Evolutionary conservation across 73 alveolate species (phyloP), one percentile per base, ranked within the genome.

Genomic region (Blepharisma stoltei): DNA sequence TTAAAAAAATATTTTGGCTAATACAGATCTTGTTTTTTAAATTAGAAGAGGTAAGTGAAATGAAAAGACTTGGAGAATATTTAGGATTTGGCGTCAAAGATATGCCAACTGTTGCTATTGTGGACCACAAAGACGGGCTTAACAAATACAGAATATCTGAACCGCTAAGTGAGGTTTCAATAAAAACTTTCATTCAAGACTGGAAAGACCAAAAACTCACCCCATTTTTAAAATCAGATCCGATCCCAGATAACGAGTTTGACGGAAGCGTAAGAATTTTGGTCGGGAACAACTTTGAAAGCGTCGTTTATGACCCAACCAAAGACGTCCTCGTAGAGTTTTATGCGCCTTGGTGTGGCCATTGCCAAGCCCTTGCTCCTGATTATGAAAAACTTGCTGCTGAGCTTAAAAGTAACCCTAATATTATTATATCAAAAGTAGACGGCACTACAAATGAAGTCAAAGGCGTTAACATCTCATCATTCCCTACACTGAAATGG

Each of bases 271-370:
- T 96, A 48, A 90, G 84, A 82, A 86, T 89, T 78, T 71, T 96
- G 70, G 99, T 96, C 54, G 97, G 97, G 38, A 91, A 93, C 88
- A 87, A 87, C 83, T 96, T 93, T 89, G 43, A 89, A 71, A 89
- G 93, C 78, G 88, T 93, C 54, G 99, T 95, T 46, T 32, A 81
- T 14, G 94, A 96, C 73, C 82, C 70, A 67, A 94, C 88, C 78
- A 75, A 83, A 54, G 97, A 96, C 83, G 98, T 95, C 80, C 88
- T 96, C 76, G 93, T 96, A 65, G 95, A 96, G 89, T 96, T 90
- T 86, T 96, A 96, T 83, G 98, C 98, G 55, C 99, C 99, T 55
- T 94, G 97, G 96, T 96, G 99, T 84, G 98, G 98, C 50, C 99
- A 96, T 91, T 96, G 99, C 93, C 94, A 95, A 79, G 76, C 93